phyloP scores from a whole-genome alignment of 495 filamentous ascomycete genomes.

The Xanthoparmelia taractica region DNA sequence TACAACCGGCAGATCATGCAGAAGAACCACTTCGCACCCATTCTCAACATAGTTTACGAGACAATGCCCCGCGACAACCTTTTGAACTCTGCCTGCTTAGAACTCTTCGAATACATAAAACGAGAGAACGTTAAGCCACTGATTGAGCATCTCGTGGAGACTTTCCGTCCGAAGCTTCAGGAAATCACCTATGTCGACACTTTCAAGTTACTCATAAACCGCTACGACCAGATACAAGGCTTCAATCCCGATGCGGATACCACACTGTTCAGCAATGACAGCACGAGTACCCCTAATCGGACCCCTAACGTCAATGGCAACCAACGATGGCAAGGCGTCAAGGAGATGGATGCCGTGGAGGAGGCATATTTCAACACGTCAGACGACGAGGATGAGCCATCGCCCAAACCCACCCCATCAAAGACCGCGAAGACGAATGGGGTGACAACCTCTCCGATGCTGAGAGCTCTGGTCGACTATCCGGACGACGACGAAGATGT shows the following conservation, averaged over 20 bases:
- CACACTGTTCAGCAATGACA: conserved; percentile 44
- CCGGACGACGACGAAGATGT: conserved; percentile 62
- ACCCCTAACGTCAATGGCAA: conserved; percentile 53
- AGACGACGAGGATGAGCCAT: conserved; percentile 71
- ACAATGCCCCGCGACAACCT: conserved; percentile 96
- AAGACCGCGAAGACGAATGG: conserved; percentile 27
- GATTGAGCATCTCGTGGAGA: conserved; percentile 78
- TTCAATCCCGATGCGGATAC: conserved; percentile 54
- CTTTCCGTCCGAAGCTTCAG: conserved; percentile 74
- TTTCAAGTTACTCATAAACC: conserved; percentile 64
- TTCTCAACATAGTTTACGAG: conserved; percentile 77
- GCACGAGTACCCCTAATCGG: conserved; percentile 42
- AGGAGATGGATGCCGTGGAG: conserved; percentile 78
- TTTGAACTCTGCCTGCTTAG: conserved; percentile 89
- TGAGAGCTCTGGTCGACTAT: conserved; percentile 84
- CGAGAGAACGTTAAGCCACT: conserved; percentile 75
- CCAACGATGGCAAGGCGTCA: conserved; percentile 61
- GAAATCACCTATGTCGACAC: conserved; percentile 79
- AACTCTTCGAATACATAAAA: conserved; percentile 88
- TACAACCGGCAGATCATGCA: conserved; percentile 82
- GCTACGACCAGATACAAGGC: conserved; percentile 76
- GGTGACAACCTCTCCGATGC: conserved; percentile 29
- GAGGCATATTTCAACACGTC: conserved; percentile 92
- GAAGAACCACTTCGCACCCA: conserved; percentile 75
- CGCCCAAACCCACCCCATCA: conserved; percentile 28